Evolutionary conservation across 306 rosid species (phyloP), one percentile per base, ranked within the genome.

Genomic region (Bauhinia variegata): DNA sequence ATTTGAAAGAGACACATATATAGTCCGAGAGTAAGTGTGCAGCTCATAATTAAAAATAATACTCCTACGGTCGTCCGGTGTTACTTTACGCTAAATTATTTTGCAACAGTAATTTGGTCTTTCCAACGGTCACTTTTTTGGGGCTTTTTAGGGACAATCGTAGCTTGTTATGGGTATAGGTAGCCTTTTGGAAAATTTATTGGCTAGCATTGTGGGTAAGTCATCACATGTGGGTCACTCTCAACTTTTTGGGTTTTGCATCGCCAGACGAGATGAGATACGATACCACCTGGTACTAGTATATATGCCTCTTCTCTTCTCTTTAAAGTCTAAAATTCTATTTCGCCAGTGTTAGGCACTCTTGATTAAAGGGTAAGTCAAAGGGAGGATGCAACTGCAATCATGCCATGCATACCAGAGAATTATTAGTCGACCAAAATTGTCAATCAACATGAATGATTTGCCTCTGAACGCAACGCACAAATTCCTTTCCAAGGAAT

Each of bases 101-200:
- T 46, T 5, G 39, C 18, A 32, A 51, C 36, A 70, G 23, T 1
- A 19, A 51, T 13, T 13, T 9, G 63, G 63, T 34, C 11, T 52
- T 63, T 67, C 81, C 72, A 88, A 88, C 91, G 95, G 91, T 83
- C 87, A 72, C 68, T 66, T 83, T 75, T 77, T 38, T 48, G 4
- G 16, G 41, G 33, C 8, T 44, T 61, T 23, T 43, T 7, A 67
- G 72, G 48, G 74, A 34, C 39, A 58, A 37, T n/a, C 9, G 68
- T 49, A 71, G 60, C 43, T 43, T 43, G 59, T n/a, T n/a, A n/a
- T n/a, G n/a, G n/a, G n/a, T 56, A 32, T 16, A 30, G 68, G 30
- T 46, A 37, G 57, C 8, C 44, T 70, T 71, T 62, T 43, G 44
- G 68, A 17, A 54, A 12, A 32, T 46, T 50, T 47, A 51, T 75